These are phyloP conservation scores for Neocatenulostroma microsporum DNA, from an alignment of 2,329 filamentous ascomycete genomes.

Conservation along the genomic window DNA sequence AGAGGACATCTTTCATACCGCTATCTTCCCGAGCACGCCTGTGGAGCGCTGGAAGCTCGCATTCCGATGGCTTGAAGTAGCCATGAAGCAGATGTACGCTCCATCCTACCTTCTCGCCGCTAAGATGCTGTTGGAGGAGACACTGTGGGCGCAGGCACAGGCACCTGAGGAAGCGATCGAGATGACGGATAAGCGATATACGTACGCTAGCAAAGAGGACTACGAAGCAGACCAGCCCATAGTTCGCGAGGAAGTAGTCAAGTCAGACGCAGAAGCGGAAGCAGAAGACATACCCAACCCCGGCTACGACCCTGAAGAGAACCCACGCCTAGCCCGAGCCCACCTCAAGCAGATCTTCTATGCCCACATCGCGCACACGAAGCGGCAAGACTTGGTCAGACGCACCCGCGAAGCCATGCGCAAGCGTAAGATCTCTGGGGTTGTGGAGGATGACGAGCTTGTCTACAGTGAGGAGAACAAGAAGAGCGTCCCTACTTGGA, in stretches of 20 bases:
- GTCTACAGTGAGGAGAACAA: too few species aligned
- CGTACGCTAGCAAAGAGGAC: slow-evolving; percentile 17
- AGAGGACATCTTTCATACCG: slow-evolving; percentile 20
- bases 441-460: too few species aligned
- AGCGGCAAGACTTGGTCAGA: too few species aligned
- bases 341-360: slow-evolving; percentile 21
- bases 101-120: slow-evolving; percentile 23
- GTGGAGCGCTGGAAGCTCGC: slow-evolving; percentile 19
- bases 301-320: slow-evolving; percentile 17
- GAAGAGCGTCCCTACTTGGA: too few species aligned
- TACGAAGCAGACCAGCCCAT: slow-evolving; percentile 11
- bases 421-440: slow-evolving; percentile 7
- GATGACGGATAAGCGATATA: slow-evolving; percentile 20
- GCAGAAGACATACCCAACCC: slow-evolving; percentile 15
- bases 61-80: slow-evolving; percentile 21
- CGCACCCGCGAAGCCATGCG: neutral
- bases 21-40: slow-evolving; percentile 21
- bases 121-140: slow-evolving; percentile 18
- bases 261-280: slow-evolving; percentile 6
- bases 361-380: slow-evolving; percentile 11
- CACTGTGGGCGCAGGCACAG: slow-evolving; percentile 16
- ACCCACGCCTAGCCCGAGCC: slow-evolving; percentile 11
- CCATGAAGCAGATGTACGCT: slow-evolving; percentile 17
- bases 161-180: slow-evolving; percentile 17
- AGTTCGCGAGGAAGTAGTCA: neutral